A percentile compares a stretch with the other conserved stretches of the same genome.
phyloP scores from a whole-genome alignment of 495 filamentous ascomycete genomes.

The Aspergillus cristatus region DNA sequence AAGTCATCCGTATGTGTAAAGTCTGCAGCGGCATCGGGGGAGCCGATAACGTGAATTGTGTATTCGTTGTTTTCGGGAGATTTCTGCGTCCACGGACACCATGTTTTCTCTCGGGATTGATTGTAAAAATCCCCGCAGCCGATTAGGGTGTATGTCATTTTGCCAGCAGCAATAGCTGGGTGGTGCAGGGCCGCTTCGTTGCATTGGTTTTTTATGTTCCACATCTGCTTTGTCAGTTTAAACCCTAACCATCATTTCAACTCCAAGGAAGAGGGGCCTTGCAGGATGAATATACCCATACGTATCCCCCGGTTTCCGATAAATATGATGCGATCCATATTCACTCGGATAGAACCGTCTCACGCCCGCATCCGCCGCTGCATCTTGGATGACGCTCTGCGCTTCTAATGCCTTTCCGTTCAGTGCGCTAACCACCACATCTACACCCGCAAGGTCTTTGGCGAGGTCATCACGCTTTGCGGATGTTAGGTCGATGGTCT shows the following conservation, averaged over 20 bases:
- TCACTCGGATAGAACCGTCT: slow-evolving; percentile 3
- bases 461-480: not conserved
- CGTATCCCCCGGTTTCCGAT: not conserved
- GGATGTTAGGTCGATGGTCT: not conserved
- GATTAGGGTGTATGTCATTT: slow-evolving; percentile 11
- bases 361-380: slow-evolving; percentile 1
- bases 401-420: slow-evolving; percentile 2
- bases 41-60: slow-evolving; percentile 3
- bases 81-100: slow-evolving; percentile 6
- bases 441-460: not conserved
- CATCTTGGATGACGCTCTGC: slow-evolving; percentile 3
- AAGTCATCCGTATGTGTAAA: slow-evolving; percentile 7
- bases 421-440: slow-evolving; percentile 2
- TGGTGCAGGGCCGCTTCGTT: slow-evolving; percentile 4
- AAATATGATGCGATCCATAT: slow-evolving; percentile 2
- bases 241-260: not conserved
- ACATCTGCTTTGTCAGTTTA: slow-evolving; percentile 1
- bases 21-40: slow-evolving; percentile 4
- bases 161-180: slow-evolving; percentile 2
- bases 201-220: slow-evolving; percentile 1
- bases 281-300: slow-evolving; percentile 6
- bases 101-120: slow-evolving; percentile 2
- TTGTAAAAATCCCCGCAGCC: slow-evolving; percentile 13
- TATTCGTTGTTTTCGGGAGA: not conserved
- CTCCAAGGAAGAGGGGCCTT: not conserved